Percentiles rank a stretch among this genome's conserved stretches.
Conservation (phyloP, 495 filamentous ascomycete species). For the Trichoderma asperelloides region DNA sequence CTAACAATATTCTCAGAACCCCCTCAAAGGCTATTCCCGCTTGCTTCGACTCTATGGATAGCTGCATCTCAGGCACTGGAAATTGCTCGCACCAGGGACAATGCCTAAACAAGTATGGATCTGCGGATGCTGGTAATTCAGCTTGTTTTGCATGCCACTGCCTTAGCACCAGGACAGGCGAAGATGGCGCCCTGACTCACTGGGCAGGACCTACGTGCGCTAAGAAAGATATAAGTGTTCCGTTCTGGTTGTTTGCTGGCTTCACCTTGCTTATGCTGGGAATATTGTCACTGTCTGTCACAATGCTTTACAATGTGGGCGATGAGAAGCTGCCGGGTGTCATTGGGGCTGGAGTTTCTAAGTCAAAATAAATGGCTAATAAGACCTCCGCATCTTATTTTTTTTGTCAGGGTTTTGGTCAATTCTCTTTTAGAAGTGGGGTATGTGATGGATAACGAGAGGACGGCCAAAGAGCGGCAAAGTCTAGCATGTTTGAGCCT, state of each 20-base stretch:
- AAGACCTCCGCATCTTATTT: not conserved
- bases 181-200: conserved; percentile 30
- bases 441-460: not conserved
- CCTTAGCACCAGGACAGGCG: conserved; percentile 33
- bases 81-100: conserved; percentile 68
- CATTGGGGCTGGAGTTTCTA: conserved; percentile 73
- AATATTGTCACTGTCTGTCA: conserved; percentile 55
- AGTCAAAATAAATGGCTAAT: conserved; percentile 35
- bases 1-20: conserved; percentile 15
- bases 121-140: conserved; percentile 20
- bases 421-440: not conserved
- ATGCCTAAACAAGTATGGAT: conserved; percentile 53
- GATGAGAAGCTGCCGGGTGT: conserved; percentile 73
- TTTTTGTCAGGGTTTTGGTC: not conserved
- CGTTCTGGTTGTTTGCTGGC: conserved; percentile 74
- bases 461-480: not conserved
- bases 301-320: conserved; percentile 70
- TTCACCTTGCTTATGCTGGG: conserved; percentile 57
- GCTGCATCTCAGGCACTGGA: conserved; percentile 54
- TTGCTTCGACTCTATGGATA: conserved; percentile 55
- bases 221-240: conserved; percentile 80
- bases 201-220: conserved; percentile 87
- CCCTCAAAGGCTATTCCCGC: conserved; percentile 31
- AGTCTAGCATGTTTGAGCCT: not conserved
- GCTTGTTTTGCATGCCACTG: conserved; percentile 76